Evolutionary conservation across 345 rosid species (phyloP).

Genomic region (Aurinia saxatilis): DNA sequence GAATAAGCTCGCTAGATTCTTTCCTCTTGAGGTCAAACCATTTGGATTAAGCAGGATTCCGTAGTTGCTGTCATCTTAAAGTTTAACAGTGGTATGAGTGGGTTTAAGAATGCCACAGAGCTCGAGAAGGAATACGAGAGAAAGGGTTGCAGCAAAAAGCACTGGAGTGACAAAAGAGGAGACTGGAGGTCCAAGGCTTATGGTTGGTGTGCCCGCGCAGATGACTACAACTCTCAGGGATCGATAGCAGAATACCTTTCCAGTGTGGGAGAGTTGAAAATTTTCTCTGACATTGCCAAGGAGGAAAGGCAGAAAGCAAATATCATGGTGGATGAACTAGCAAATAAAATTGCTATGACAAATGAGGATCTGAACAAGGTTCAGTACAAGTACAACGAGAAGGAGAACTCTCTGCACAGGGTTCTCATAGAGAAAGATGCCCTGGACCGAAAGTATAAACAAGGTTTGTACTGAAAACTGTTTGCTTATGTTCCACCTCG

Average conservation of each 20-base stretch:
- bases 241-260: constrained; percentile 60
- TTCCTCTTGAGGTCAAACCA: constrained; percentile 42
- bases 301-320: constrained; percentile 34
- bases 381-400: constrained; percentile 47
- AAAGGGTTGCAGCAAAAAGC: constrained; percentile 38
- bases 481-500: constrained; percentile 1
- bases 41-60: constrained; percentile 37
- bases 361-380: constrained; percentile 49
- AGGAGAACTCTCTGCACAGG: constrained; percentile 41
- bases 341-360: constrained; percentile 48
- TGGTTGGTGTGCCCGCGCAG: constrained; percentile 80
- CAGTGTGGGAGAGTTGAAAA: constrained; percentile 45
- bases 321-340: constrained; percentile 41
- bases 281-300: constrained; percentile 42
- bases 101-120: constrained; percentile 42
- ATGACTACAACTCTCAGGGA: constrained; percentile 52
- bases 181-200: constrained; percentile 36
- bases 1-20: constrained; percentile 43
- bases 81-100: constrained; percentile 52
- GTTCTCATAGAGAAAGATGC: constrained; percentile 69
- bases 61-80: constrained; percentile 41
- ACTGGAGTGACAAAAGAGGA: constrained; percentile 38
- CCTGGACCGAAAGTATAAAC: constrained; percentile 51
- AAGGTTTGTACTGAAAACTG: constrained; percentile 39
- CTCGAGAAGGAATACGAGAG: constrained; percentile 58